phyloP scores from a whole-genome alignment of 2,329 filamentous ascomycete genomes.

The Fusarium odoratissimum region DNA sequence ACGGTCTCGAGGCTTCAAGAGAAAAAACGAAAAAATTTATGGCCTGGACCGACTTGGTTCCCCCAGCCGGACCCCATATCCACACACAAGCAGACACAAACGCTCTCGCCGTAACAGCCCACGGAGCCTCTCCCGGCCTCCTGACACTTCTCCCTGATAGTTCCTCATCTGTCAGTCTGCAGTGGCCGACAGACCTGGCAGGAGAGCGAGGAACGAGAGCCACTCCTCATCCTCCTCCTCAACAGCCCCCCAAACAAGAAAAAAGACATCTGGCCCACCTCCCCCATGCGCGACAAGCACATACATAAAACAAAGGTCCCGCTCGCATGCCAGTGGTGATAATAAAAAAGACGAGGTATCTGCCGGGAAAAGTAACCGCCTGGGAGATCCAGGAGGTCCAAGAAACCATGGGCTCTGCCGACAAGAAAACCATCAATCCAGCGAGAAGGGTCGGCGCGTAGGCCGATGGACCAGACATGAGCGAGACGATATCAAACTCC shows the following conservation, averaged over 20 bases:
- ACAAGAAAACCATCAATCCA: slow-evolving; percentile 45
- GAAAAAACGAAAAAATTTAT: slow-evolving; percentile 62
- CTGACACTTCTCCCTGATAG: slow-evolving; percentile 38
- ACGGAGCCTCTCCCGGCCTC: slow-evolving; percentile 31
- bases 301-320: slow-evolving; percentile 52
- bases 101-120: slow-evolving; percentile 38
- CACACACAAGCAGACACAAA: slow-evolving; percentile 43
- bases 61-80: slow-evolving; percentile 41
- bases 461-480: slow-evolving; percentile 46
- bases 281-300: slow-evolving; percentile 48
- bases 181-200: slow-evolving; percentile 40
- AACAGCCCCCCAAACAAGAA: slow-evolving; percentile 38
- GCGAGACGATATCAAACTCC: slow-evolving; percentile 57
- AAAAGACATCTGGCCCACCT: slow-evolving; percentile 49
- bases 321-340: slow-evolving; percentile 49
- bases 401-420: slow-evolving; percentile 34
- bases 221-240: slow-evolving; percentile 44
- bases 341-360: slow-evolving; percentile 46
- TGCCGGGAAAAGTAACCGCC: slow-evolving; percentile 38
- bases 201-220: slow-evolving; percentile 41
- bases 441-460: slow-evolving; percentile 41
- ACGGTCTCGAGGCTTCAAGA: slow-evolving; percentile 51
- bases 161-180: slow-evolving; percentile 47
- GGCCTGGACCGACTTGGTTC: slow-evolving; percentile 53
- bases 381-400: slow-evolving; percentile 32